Percentiles rank a stretch among this genome's conserved stretches.
These are phyloP conservation scores for Phytophthora foliorum DNA, from an alignment of 352 stramenopile genomes.

Conservation along the genomic window DNA sequence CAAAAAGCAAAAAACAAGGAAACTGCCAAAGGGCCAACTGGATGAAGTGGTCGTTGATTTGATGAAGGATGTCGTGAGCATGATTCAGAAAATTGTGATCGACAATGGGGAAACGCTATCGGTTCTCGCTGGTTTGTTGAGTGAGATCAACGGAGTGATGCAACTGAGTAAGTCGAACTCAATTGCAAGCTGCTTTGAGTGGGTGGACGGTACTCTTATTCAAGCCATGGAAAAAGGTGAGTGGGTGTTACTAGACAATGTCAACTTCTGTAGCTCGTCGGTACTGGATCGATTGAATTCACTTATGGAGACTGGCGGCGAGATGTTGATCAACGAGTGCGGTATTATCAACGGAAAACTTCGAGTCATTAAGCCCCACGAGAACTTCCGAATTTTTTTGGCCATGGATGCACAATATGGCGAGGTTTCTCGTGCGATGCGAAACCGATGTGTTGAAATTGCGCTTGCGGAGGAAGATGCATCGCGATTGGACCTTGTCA, in stretches of 20 bases:
- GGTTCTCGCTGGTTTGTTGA: constrained; percentile 27
- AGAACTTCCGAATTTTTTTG: constrained; percentile 99
- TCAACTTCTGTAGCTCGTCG: constrained; percentile 99
- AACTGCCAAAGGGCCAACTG: constrained; percentile 73
- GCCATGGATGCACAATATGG: constrained; percentile 97
- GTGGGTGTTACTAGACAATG: constrained; percentile 99
- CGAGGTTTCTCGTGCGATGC: constrained; percentile 99
- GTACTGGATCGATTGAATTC: constrained; percentile 99
- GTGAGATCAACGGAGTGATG: constrained; percentile 54
- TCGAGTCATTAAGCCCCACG: constrained; percentile 96
- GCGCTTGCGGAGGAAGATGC: constrained; percentile 65
- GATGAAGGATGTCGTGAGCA: constrained; percentile 55
- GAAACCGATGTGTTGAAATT: constrained; percentile 99
- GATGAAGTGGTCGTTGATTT: constrained; percentile 69
- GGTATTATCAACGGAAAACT: constrained; percentile 92
- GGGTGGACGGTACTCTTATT: constrained; percentile 98
- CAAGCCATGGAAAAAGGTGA: constrained; percentile 98
- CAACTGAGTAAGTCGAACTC: constrained; percentile 69
- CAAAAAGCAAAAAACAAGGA: constrained; percentile 41
- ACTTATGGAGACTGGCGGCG: constrained; percentile 98
- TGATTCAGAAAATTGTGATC: constrained; percentile 33
- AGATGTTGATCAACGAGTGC: constrained; percentile 99
- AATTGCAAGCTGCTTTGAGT: constrained; percentile 95
- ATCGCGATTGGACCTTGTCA: constrained; percentile 72
- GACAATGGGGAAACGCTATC: constrained; percentile 17